Evolutionary conservation across 768 basidiomycete genomes (phyloP), one percentile per base, ranked within the genome.

Genomic region (Phallus indusiatus): DNA sequence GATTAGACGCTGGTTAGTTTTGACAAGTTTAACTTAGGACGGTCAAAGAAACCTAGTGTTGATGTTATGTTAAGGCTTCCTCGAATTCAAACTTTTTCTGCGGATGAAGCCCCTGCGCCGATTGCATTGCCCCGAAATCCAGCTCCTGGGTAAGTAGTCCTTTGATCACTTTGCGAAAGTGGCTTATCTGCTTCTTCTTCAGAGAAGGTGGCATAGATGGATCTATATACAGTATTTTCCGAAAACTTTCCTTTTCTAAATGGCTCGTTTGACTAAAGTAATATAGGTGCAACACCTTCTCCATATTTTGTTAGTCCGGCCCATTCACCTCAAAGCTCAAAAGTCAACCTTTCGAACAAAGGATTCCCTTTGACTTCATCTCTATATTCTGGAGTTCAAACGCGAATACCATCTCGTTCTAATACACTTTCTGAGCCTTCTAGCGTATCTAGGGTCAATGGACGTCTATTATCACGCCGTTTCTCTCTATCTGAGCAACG

Each of bases 151-250:
- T 77, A 64, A 56, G 72, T n/a, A 12, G 49, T 17, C 14, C 11
- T 48, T 47, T 24, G 22, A 8, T 24, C 5, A 22, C 22, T 28
- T 56, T 28, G 47, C 2, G 11, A 20, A 53, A 12, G 18, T 21
- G 17, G 34, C 17, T 18, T 42, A 18, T 20, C 20, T 28, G 24
- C 21, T 33, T 28, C 16, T 35, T n/a, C 14, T 83, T 86, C 14
- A 71, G 84, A n/a, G 70, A 86, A 53, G 90, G 88, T 68, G 90
- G 88, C 65, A 87, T 86, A 0, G 88, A 88, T 66, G 81, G 77
- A 1, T 91, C 88, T 22, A 86, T 88, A 6, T 72, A 80, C 61
- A 83, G 87, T 85, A 68, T 65, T n/a, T n/a, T n/a, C 79, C 66
- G 28, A 28, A 28, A 28, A 21, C 20, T 33, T 35, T 42, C n/a